phyloP scores from a whole-genome alignment of 345 rosid genomes.

The Bruguiera sexangula region DNA sequence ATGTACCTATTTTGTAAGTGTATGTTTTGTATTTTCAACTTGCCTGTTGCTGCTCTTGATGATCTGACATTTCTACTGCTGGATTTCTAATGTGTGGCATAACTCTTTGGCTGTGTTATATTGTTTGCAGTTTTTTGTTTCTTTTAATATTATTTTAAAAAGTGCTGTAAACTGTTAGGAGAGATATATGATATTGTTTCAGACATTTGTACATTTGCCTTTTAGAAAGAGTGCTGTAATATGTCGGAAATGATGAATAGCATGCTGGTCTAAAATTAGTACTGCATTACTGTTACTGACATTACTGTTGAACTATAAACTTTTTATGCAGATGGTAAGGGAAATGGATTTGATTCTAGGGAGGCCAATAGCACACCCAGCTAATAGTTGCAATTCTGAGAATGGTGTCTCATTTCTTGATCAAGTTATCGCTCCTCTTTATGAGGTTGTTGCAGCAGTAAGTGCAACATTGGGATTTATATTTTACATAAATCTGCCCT shows the following conservation, averaged over 20 bases:
- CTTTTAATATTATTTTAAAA: no score
- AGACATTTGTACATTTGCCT: no score
- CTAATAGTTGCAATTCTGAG: conserved; percentile 69
- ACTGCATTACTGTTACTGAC: not conserved
- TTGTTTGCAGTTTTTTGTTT: no score
- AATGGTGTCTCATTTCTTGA: conserved; percentile 72
- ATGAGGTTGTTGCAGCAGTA: conserved; percentile 86
- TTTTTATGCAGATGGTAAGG: conserved; percentile 67
- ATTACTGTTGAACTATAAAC: not conserved
- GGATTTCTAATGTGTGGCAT: no score
- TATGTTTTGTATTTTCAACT: no score
- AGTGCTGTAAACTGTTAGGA: no score
- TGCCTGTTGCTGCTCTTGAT: no score
- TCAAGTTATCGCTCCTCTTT: conserved; percentile 75
- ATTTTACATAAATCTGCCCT: not conserved
- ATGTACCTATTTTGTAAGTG: not conserved
- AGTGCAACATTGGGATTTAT: conserved; percentile 16
- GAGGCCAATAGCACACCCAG: conserved; percentile 68
- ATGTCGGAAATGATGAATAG: not conserved
- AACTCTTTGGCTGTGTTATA: no score
- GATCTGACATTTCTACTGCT: no score
- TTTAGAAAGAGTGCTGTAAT: not conserved
- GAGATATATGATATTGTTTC: no score
- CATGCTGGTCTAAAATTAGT: not conserved
- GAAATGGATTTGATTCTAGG: conserved; percentile 86